phyloP scores from a whole-genome alignment of 495 filamentous ascomycete species.

The Pseudotulostoma volvatum region DNA sequence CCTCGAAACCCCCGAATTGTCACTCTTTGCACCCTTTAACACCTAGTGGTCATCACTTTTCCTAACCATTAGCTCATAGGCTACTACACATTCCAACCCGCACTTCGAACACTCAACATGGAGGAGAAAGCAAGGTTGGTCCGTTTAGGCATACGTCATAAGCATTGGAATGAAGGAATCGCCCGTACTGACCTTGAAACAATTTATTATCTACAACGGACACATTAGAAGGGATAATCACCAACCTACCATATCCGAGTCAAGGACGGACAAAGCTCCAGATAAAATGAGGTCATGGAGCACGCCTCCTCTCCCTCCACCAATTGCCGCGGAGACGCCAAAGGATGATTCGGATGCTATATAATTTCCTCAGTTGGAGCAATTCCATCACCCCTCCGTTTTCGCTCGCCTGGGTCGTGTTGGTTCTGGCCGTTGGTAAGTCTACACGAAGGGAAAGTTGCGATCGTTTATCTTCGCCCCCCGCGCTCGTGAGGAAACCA shows the following conservation, averaged over 20 bases:
- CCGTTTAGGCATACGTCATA: neutral
- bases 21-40: too few species aligned
- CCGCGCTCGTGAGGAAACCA: too few species aligned
- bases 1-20: too few species aligned
- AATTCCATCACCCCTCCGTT: too few species aligned
- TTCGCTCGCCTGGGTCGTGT: too few species aligned
- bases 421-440: too few species aligned
- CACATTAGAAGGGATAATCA: neutral
- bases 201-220: neutral
- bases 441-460: too few species aligned
- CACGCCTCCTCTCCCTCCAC: neutral
- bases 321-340: neutral
- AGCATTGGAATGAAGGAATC: neutral
- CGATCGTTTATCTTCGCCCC: too few species aligned
- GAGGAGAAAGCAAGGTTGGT: neutral
- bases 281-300: neutral
- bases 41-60: too few species aligned
- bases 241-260: neutral
- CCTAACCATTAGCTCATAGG: too few species aligned
- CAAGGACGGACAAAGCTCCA: neutral
- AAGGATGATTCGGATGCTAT: too few species aligned
- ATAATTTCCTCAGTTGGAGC: too few species aligned
- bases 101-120: slow-evolving; percentile 7
- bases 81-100: slow-evolving; percentile 19
- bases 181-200: neutral